A percentile compares a stretch with the other conserved stretches of the same genome.
These are phyloP conservation scores for Quercus aquifolioides DNA, from an alignment of 306 rosid genomes.

Conservation along the genomic window DNA sequence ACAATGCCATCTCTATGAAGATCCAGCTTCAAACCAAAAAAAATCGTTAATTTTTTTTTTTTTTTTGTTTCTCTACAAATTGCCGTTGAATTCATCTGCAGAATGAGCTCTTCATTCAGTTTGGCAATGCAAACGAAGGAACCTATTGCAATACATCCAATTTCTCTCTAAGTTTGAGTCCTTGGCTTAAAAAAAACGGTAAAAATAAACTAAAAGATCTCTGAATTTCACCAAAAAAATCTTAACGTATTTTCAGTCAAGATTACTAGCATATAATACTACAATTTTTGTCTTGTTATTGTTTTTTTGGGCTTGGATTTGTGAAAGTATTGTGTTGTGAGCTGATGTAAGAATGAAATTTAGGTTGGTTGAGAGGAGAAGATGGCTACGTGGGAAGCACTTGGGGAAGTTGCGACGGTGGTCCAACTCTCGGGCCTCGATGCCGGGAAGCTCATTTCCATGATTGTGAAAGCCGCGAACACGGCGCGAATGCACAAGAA, in stretches of 20 bases:
- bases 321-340: not conserved
- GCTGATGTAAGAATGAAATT: constrained; percentile 1
- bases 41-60: too few relatives aligned
- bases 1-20: constrained; percentile 23
- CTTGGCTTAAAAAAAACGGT: not conserved
- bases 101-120: not conserved
- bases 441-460: constrained; percentile 69
- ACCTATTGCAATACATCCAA: not conserved
- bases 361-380: constrained; percentile 30
- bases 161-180: not conserved
- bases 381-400: constrained; percentile 75
- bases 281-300: not conserved
- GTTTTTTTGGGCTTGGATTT: not conserved
- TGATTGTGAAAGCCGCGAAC: constrained; percentile 86
- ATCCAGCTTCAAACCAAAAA: constrained; percentile 24
- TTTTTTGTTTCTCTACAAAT: not conserved
- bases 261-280: too few relatives aligned
- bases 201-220: not conserved
- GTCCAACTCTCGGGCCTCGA: constrained; percentile 87
- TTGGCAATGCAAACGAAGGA: not conserved
- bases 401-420: constrained; percentile 83
- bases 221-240: not conserved
- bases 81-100: not conserved
- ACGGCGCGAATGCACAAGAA: constrained; percentile 96
- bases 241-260: not conserved